These are phyloP conservation scores for Lactifluus pinguis DNA, from an alignment of 768 basidiomycete genomes.

Conservation along the genomic window DNA sequence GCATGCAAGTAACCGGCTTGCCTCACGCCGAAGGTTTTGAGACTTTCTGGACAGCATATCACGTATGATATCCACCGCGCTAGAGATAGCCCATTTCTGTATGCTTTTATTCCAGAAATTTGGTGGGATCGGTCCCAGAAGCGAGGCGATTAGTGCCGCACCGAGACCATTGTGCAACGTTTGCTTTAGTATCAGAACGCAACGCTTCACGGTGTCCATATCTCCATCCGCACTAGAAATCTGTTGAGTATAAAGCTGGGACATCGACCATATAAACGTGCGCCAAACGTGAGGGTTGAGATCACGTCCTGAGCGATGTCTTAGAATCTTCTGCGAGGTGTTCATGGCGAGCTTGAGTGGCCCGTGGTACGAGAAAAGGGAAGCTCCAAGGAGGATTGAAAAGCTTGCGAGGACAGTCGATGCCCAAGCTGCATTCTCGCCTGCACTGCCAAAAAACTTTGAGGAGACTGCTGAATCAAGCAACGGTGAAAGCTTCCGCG, in stretches of 20 bases:
- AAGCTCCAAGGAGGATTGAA: slow-evolving; percentile 6
- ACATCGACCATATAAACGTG: slow-evolving; percentile 17
- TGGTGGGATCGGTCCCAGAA: background rate
- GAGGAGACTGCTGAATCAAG: slow-evolving; percentile 5
- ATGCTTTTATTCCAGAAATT: background rate
- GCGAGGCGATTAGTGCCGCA: slow-evolving; percentile 2
- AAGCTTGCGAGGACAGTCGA: slow-evolving; percentile 5
- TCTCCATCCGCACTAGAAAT: background rate
- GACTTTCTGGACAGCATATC: slow-evolving; percentile 12
- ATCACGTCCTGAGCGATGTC: slow-evolving; percentile 9
- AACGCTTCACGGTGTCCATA: slow-evolving; percentile 2
- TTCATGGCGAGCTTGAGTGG: slow-evolving; percentile 15
- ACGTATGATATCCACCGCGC: slow-evolving; percentile 1
- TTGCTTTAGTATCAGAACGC: slow-evolving; percentile 12
- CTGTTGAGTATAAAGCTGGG: slow-evolving; percentile 7
- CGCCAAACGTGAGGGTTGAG: slow-evolving; percentile 15
- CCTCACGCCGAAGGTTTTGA: background rate
- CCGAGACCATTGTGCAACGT: slow-evolving; percentile 7
- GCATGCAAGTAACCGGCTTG: background rate
- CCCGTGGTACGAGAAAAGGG: slow-evolving; percentile 7
- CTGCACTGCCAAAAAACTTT: background rate
- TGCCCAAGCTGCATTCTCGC: slow-evolving; percentile 14
- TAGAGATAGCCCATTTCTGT: background rate
- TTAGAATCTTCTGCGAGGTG: slow-evolving; percentile 1
- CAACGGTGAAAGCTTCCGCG: slow-evolving; percentile 7